Conservation (phyloP, 1,284 basidiomycete species). For the Malassezia globosa region DNA sequence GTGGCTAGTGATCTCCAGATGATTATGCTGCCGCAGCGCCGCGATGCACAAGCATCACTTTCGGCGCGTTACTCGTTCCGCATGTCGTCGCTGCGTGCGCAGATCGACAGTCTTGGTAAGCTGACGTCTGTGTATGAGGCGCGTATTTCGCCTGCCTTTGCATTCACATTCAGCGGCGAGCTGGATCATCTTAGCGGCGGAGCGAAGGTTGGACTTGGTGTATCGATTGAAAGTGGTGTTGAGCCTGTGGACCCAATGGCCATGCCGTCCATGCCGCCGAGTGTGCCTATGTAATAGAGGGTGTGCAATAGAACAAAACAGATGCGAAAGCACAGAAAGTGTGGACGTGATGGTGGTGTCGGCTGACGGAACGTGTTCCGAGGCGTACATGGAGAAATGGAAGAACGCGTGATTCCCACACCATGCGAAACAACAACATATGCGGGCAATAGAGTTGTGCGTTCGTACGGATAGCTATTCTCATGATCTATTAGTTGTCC, state of each 20-base stretch:
- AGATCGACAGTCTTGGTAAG: conserved; percentile 53
- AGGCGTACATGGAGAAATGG: background rate
- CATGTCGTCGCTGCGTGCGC: conserved; percentile 57
- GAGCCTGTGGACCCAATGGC: conserved; percentile 37
- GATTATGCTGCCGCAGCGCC: conserved; percentile 54
- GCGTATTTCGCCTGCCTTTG: conserved; percentile 84
- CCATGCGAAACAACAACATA: no score
- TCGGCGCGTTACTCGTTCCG: conserved; percentile 95
- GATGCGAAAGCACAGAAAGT: background rate
- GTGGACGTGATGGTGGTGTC: background rate
- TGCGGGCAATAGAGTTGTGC: no score
- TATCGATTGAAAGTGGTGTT: conserved; percentile 69
- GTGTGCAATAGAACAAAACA: background rate
- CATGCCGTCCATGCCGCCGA: conserved; percentile 37
- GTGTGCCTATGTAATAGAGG: conserved; percentile 34
- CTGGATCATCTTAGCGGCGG: conserved; percentile 91
- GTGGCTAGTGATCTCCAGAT: conserved; percentile 89
- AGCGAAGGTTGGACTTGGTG: conserved; percentile 85
- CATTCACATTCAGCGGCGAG: conserved; percentile 87
- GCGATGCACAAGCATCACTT: conserved; percentile 82
- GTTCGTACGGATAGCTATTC: no score
- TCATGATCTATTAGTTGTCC: no score
- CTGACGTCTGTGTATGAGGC: conserved; percentile 90
- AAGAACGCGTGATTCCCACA: background rate
- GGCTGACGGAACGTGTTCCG: background rate